A percentile compares a stretch with the other conserved stretches of the same genome.
These are phyloP conservation scores for Trichoderma aggressivum DNA, from an alignment of 2,329 filamentous ascomycete genomes.

Conservation along the genomic window DNA sequence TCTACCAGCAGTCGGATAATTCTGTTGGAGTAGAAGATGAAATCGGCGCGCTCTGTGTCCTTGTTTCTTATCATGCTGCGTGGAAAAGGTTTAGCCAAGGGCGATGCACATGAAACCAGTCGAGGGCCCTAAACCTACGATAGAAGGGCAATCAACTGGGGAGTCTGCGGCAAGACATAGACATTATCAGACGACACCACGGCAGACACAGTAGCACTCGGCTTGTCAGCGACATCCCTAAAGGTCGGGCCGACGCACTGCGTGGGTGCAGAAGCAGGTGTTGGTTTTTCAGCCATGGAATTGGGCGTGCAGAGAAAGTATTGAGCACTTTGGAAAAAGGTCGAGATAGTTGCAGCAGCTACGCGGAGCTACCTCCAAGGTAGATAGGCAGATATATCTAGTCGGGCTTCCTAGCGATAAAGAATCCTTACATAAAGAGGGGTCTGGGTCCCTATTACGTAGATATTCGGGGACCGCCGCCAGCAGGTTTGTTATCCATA, in stretches of 20 bases:
- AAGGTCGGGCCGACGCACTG: slow-evolving; percentile 79
- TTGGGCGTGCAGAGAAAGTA: background rate
- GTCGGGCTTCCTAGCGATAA: slow-evolving; percentile 12
- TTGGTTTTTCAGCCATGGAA: slow-evolving; percentile 41
- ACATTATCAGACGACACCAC: slow-evolving; percentile 81
- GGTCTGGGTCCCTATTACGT: slow-evolving; percentile 7
- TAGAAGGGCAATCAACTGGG: slow-evolving; percentile 92
- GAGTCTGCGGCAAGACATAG: slow-evolving; percentile 84
- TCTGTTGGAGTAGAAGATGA: slow-evolving; percentile 98
- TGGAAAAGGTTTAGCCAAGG: slow-evolving; percentile 23
- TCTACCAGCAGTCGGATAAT: slow-evolving; percentile 96
- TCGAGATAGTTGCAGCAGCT: background rate
- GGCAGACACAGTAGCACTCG: slow-evolving; percentile 83
- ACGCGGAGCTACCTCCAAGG: background rate
- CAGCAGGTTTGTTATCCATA: background rate
- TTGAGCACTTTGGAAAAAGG: background rate
- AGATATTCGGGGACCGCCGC: slow-evolving; percentile 12
- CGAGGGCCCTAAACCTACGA: slow-evolving; percentile 64
- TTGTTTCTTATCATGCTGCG: slow-evolving; percentile 93
- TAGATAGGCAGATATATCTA: slow-evolving; percentile 3
- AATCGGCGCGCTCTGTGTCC: slow-evolving; percentile 86
- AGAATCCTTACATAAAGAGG: slow-evolving; percentile 15
- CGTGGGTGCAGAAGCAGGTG: slow-evolving; percentile 34
- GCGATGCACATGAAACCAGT: background rate
- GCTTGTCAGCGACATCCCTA: slow-evolving; percentile 71